Percentiles rank a stretch among this genome's conserved stretches.
Evolutionary conservation across 2,329 filamentous ascomycete species (phyloP).

Genomic region (Hypoxylon sp.): DNA sequence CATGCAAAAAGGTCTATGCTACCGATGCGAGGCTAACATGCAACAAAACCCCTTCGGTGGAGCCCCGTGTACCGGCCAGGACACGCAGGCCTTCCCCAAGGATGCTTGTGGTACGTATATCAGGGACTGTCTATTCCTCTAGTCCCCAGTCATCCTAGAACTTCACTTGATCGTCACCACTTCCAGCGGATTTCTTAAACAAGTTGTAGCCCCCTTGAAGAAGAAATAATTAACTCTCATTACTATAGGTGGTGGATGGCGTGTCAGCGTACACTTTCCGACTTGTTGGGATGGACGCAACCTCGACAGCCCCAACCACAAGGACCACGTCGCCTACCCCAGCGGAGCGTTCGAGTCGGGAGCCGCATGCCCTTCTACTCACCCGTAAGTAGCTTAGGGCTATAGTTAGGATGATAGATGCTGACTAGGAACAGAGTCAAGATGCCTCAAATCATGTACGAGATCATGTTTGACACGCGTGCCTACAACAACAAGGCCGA

Average conservation of each 20-base stretch:
- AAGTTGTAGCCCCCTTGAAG: too few relatives aligned
- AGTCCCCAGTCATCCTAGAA: too few relatives aligned
- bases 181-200: too few relatives aligned
- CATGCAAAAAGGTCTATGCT: conserved; percentile 45
- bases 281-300: conserved; percentile 48
- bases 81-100: conserved; percentile 43
- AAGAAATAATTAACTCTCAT: too few relatives aligned
- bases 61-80: conserved; percentile 45
- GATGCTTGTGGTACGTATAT: conserved; percentile 39
- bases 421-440: too few relatives aligned
- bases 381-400: too few relatives aligned
- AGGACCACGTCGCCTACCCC: conserved; percentile 45
- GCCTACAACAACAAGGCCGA: conserved; percentile 47
- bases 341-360: conserved; percentile 44
- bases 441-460: conserved; percentile 53
- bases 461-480: conserved; percentile 52
- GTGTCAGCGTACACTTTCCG: conserved; percentile 45
- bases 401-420: too few relatives aligned
- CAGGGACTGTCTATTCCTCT: too few relatives aligned
- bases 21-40: conserved; percentile 46
- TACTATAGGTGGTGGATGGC: conserved; percentile 44
- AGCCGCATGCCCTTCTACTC: conserved; percentile 43
- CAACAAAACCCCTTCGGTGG: conserved; percentile 46
- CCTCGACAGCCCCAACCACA: conserved; percentile 47
- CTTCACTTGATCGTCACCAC: too few relatives aligned